Evolutionary conservation across 208 protist species (phyloP), one percentile per base, ranked within the genome.

Genomic region (Leishmania mexicana): DNA sequence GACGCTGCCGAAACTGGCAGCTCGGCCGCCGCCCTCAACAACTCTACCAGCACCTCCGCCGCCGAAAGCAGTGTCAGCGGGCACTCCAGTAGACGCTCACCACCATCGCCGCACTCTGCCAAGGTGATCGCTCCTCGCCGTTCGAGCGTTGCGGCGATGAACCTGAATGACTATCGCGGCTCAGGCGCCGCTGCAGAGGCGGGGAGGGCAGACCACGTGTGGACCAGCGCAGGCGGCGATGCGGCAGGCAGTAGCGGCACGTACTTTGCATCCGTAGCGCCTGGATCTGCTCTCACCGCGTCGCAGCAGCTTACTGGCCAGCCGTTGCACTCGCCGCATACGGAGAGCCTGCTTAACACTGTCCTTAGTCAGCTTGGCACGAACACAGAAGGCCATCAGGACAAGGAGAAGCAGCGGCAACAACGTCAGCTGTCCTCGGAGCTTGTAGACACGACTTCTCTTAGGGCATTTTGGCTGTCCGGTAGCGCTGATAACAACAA

Each of bases 81-180:
- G 28, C 60, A 17, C 42, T 28, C n/a, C 13, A 17, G 60, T 8
- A n/a, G 47, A 53, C 24, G 24, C 24, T 53, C 78, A 13, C 78
- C 42, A 11, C 67, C 78, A 65, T 40, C 65, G n/a, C n/a, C 49
- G 35, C 57, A 42, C 28, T 81, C 82, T 35, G 82, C 82, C 3
- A 76, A 57, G 58, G 82, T 85, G 47, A 77, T 85, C 31, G 82
- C 82, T 0, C 82, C 82, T 45, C 82, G 71, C 4, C 82, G 82
- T 0, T 75, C 76, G 62, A 85, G 82, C 53, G 77, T 85, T 1
- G 77, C 82, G 1, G 82, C 82, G 19, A 77, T 85, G 5, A 85
- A 85, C 64, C 72, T 81, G 47, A 77, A 35, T n/a, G 57, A 67
- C 21, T 19, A 67, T 49, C 75, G 38, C 19, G 24, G 38, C 57